These are phyloP conservation scores for Mycena kentingensis DNA, from an alignment of 768 basidiomycete species.

Conservation along the genomic window DNA sequence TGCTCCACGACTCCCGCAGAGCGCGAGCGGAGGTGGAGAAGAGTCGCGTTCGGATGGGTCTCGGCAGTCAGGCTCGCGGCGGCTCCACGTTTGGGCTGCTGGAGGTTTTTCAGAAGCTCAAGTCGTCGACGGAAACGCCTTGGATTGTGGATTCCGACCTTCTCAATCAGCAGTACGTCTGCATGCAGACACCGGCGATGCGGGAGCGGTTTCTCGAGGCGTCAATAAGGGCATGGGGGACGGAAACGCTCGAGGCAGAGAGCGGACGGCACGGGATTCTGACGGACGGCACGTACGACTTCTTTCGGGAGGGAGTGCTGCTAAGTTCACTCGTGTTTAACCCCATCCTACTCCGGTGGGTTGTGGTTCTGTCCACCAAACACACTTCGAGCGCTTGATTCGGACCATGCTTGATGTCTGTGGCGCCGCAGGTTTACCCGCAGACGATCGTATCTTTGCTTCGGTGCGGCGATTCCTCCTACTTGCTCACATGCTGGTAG, in stretches of 20 bases:
- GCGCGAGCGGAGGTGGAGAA: slow-evolving; percentile 9
- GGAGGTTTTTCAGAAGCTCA: background rate
- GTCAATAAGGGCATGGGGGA: slow-evolving; percentile 1
- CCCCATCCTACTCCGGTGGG: slow-evolving; percentile 5
- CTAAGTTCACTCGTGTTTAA: slow-evolving; percentile 3
- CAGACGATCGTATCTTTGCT: background rate
- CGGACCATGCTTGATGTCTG: slow-evolving; percentile 1
- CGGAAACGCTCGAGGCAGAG: slow-evolving; percentile 4
- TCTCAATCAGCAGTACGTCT: background rate
- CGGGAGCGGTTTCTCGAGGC: slow-evolving; percentile 2
- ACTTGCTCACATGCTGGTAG: background rate
- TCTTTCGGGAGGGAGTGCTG: slow-evolving; percentile 8
- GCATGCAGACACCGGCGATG: slow-evolving; percentile 10
- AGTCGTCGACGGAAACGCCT: background rate
- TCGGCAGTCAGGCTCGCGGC: background rate
- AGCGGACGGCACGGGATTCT: slow-evolving; percentile 5
- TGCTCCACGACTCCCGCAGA: slow-evolving; percentile 5
- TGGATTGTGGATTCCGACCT: slow-evolving; percentile 10
- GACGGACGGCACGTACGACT: slow-evolving; percentile 14
- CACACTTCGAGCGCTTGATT: slow-evolving; percentile 10
- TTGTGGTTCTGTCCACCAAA: slow-evolving; percentile 1
- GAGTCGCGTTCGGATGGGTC: slow-evolving; percentile 4
- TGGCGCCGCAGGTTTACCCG: background rate
- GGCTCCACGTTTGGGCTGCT: slow-evolving; percentile 4
- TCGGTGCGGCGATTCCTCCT: background rate